Conservation (phyloP, 495 filamentous ascomycete species). For the Venustampulla echinocandica region DNA sequence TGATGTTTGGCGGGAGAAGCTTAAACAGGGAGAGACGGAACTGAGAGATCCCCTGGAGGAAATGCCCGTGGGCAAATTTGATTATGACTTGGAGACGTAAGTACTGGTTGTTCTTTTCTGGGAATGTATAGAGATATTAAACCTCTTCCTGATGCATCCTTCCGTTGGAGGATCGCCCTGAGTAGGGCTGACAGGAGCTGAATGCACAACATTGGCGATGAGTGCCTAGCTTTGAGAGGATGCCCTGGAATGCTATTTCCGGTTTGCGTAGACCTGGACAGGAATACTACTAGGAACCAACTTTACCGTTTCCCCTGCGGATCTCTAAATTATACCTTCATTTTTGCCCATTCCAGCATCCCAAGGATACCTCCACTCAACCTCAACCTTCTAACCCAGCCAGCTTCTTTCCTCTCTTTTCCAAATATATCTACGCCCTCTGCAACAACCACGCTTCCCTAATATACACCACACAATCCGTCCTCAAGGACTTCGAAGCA, state of each 20-base stretch:
- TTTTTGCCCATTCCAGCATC: neutral
- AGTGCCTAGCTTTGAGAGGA: too few relatives aligned
- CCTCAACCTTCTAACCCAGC: neutral
- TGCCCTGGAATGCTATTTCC: too few relatives aligned
- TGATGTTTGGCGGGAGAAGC: constrained; percentile 61
- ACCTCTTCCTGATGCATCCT: too few relatives aligned
- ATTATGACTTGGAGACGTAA: constrained; percentile 63
- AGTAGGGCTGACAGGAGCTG: too few relatives aligned
- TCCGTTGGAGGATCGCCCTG: too few relatives aligned
- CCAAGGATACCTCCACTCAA: neutral
- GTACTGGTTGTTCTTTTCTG: constrained; percentile 22
- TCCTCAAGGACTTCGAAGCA: constrained; percentile 58
- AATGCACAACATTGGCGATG: too few relatives aligned
- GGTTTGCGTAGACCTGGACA: too few relatives aligned
- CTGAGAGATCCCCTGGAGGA: constrained; percentile 60
- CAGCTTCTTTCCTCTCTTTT: constrained; percentile 74
- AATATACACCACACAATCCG: constrained; percentile 53
- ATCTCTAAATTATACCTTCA: neutral
- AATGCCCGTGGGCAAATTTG: constrained; percentile 60
- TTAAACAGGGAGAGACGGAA: constrained; percentile 34
- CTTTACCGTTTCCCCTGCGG: too few relatives aligned
- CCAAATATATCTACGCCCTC: constrained; percentile 67
- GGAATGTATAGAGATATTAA: too few relatives aligned
- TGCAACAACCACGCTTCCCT: constrained; percentile 51
- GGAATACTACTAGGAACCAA: too few relatives aligned